Evolutionary conservation across 1,284 basidiomycete genomes (phyloP), one percentile per base, ranked within the genome.

Genomic region (Boletus mariae): DNA sequence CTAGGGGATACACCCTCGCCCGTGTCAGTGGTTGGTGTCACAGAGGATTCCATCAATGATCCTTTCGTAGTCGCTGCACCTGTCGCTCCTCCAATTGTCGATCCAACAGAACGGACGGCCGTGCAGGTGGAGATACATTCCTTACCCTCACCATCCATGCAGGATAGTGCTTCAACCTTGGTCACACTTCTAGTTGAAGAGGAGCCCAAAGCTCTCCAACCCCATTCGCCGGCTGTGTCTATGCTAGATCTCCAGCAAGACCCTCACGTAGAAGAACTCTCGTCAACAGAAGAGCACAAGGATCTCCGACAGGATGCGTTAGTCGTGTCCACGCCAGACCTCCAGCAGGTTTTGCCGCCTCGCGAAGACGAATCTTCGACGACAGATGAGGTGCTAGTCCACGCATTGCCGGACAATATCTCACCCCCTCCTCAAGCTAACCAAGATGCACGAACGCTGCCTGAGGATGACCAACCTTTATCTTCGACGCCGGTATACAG

Each of bases 151-250:
- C 29, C 29, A 5, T 42, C 52, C 17, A 23, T 43, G 25, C 63
- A 55, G 40, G 47, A 50, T 8, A 55, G 46, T 17, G 13, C 26
- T 25, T 50, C 49, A 4, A 49, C 46, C 4, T 46, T 49, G 4
- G 37, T 51, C 7, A 53, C 60, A 4, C 57, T 64, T 5, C 47
- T 59, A 11, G 43, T 56, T 8, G 50, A 49, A 2, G 55, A 58
- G 34, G 57, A 54, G 17, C 43, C 38, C 28, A 45, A 53, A 23
- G 28, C 25, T 32, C n/a, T 28, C 41, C 51, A 44, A n/a, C 9
- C 29, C 26, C 11, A 42, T 26, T 66, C 63, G 0, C 63, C 65
- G 1, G 56, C 51, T 1, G 52, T 63, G 15, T 64, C 64, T 25
- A 29, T 51, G 43, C 52, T 59, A 9, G 60, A 61, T n/a, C 40